Base-by-base conservation (phyloP, 768 basidiomycete genomes). In the Russula olivacea region DNA sequence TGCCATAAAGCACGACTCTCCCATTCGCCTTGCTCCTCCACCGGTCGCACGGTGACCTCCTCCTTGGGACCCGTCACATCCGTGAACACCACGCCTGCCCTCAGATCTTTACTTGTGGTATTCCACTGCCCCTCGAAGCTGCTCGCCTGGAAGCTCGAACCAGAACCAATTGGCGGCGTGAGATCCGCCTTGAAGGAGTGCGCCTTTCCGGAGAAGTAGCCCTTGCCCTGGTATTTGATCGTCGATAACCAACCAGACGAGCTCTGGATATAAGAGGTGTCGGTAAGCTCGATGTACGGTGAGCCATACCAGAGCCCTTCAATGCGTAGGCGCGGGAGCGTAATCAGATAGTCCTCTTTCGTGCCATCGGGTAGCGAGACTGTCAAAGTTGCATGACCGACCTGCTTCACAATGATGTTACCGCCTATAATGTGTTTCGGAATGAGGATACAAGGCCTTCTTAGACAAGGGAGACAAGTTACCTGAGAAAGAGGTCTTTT, bases 401-500 rank as follows among this genome's bases (percentile, higher is more conserved):
- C 89, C 74, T 99, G 96, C 75, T 91, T 93, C 58, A 99, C 96
- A 74, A 84, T 86, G 66, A 89, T 87, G 55, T 83, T 83, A 21
- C 87, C 87, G 64, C 78, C 85, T 86, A 69, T 23, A 19, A n/a
- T 23, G 6, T 8, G 28, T 34, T 55, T 23, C 10, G 40, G 25
- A 47, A 47, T 47, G 41, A n/a, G 43, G 40, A 55, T 41, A 40
- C 19, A 32, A 11, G 45, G 41, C 34, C 48, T 21, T 34, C 48
- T 21, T 34, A 4, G 15, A 43, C 21, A 8, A 23, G 30, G 41
- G 1, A 17, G 6, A 7, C 30, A 25, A 75, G 78, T 56, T 68
- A 85, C 88, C 83, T 61, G 86, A 89, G 78, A 98, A 98, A 60
- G 83, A 86, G 19, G 96, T 98, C 83, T 97, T 96, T 77, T 98